phyloP scores from a whole-genome alignment of 2,329 filamentous ascomycete species.

The Sporothrix curviconia region DNA sequence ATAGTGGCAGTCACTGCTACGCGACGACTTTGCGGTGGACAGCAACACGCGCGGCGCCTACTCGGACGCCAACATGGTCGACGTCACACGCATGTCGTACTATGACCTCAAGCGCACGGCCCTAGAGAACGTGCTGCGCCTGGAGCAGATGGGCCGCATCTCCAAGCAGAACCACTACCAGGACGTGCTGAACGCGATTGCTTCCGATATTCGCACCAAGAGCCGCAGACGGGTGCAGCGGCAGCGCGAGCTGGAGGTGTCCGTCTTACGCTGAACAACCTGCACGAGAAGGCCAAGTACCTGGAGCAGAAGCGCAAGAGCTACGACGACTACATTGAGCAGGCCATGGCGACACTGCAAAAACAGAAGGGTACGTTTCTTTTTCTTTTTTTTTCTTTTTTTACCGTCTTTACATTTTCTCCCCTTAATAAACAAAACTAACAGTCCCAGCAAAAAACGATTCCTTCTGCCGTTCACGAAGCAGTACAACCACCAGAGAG shows the following conservation, averaged over 20 bases:
- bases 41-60: constrained; percentile 75
- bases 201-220: constrained; percentile 93
- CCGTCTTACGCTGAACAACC: constrained; percentile 63
- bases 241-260: constrained; percentile 83
- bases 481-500: constrained; percentile 96
- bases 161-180: constrained; percentile 90
- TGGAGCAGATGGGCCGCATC: constrained; percentile 83
- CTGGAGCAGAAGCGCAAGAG: constrained; percentile 92
- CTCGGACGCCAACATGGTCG: constrained; percentile 79
- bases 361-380: constrained; percentile 81
- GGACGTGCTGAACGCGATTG: constrained; percentile 95
- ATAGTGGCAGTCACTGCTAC: constrained; percentile 77
- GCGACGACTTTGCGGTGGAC: constrained; percentile 69
- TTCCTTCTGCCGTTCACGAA: constrained; percentile 96
- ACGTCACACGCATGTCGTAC: constrained; percentile 85
- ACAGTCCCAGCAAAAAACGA: constrained; percentile 62
- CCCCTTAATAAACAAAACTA: no score
- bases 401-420: no score
- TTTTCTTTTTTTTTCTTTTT: no score
- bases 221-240: constrained; percentile 87
- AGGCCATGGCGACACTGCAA: constrained; percentile 93
- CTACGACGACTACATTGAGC: constrained; percentile 99
- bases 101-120: constrained; percentile 87
- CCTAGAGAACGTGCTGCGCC: constrained; percentile 83
- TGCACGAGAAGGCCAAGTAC: constrained; percentile 83